Base-by-base conservation (phyloP, 1,284 basidiomycete genomes). In the Agaricales sp. region DNA sequence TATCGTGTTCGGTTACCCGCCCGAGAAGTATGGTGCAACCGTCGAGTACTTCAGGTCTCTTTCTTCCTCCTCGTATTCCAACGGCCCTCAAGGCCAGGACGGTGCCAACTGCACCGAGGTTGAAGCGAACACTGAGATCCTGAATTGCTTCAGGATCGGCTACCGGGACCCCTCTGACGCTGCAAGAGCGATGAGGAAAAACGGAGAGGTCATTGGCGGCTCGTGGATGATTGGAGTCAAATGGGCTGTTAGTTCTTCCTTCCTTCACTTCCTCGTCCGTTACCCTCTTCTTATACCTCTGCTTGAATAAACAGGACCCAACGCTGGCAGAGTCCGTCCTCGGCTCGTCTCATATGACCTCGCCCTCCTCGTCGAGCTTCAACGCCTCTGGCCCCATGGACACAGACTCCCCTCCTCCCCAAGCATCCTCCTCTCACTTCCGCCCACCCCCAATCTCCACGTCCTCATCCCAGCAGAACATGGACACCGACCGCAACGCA, bases 201-300 rank as follows among this genome's bases (percentile, higher is more conserved):
- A 83, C 54, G 88, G 88, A 0, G 87, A 90, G 44, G 65, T 88
- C 1, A 59, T 91, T 12, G 69, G 75, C 16, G 85, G 86, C 2
- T 74, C 70, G 45, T 87, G 80, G 73, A 91, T 91, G 86, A 67
- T 91, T 41, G 88, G 87, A 4, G 78, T 77, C 45, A 90, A 89
- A 65, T 86, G 81, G 80, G 81, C 81, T 23, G 84, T 86, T 58
- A 52, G 82, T 75, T 43, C 45, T 53, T 22, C 12, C 22, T 16
- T 13, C 12, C 35, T 41, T 35, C 18, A 12, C 26, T 18, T 23
- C n/a, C 51, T 39, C 18, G 23, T 44, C 21, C 38, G 45, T 20
- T 43, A 39, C 24, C 49, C 13, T n/a, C n/a, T n/a, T 18, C 47
- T 58, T 46, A 51, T 51, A 25, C 22, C 46, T 23, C 51, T 51